Percentiles rank a stretch among this genome's conserved stretches.
Evolutionary conservation across 495 filamentous ascomycete genomes (phyloP).

Genomic region (Penicillium cataractarum): DNA sequence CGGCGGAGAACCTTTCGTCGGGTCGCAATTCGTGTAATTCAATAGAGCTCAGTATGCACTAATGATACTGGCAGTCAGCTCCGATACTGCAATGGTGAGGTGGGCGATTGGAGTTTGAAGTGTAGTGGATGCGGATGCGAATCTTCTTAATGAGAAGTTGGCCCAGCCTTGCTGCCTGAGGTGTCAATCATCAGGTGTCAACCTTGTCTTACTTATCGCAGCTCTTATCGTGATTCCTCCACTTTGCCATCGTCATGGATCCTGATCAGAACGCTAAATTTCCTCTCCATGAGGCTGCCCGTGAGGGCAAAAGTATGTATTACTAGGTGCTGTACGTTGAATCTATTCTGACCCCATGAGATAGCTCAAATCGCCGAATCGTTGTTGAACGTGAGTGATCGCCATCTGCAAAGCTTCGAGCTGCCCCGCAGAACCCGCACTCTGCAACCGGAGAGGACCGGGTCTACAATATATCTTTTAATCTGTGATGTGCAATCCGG

Average conservation of each 20-base stretch:
- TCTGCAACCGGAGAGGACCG: conserved; percentile 6
- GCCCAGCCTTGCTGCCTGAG: conserved; percentile 17
- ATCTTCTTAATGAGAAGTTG: conserved; percentile 18
- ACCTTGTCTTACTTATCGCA: conserved; percentile 32
- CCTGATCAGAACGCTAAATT: conserved; percentile 60
- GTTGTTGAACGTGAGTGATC: conserved; percentile 64
- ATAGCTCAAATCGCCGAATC: conserved; percentile 72
- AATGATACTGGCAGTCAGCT: not conserved
- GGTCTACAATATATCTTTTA: not conserved
- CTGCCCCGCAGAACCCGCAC: conserved; percentile 38
- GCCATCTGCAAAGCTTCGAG: conserved; percentile 17
- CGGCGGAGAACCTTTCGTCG: conserved; percentile 20
- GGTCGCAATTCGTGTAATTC: conserved; percentile 1
- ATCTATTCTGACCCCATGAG: conserved; percentile 10
- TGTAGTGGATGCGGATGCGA: conserved; percentile 9
- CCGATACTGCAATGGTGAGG: not conserved
- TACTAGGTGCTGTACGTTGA: too few species aligned
- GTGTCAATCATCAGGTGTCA: conserved; percentile 20
- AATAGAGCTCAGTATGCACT: conserved; percentile 9
- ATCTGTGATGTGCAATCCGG: not conserved
- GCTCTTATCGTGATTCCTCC: conserved; percentile 18
- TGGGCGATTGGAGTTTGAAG: conserved; percentile 7
- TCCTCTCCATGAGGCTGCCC: conserved; percentile 84
- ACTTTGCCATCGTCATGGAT: conserved; percentile 39
- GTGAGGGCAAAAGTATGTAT: conserved; percentile 80